These are phyloP conservation scores for Ophiostoma montium DNA, from an alignment of 2,329 filamentous ascomycete species.

Conservation along the genomic window DNA sequence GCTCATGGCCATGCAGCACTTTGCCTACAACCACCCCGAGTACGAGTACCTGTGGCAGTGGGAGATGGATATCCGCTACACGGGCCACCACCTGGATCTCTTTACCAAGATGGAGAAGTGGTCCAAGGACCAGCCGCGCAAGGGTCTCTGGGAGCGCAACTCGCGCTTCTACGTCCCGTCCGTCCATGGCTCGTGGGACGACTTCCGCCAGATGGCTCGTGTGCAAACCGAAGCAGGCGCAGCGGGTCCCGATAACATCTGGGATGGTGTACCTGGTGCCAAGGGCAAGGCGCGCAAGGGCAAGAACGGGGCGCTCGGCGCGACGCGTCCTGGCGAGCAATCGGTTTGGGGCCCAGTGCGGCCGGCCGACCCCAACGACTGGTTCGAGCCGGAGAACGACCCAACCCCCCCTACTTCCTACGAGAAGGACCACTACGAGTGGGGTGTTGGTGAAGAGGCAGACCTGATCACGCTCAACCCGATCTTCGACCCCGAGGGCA, in stretches of 20 bases:
- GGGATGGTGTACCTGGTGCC: conserved; percentile 34
- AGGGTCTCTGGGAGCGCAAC: conserved; percentile 71
- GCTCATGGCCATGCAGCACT: conserved; percentile 90
- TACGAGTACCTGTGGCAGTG: conserved; percentile 91
- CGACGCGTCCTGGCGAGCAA: conserved; percentile 29
- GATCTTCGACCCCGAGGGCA: conserved; percentile 74
- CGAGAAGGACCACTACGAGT: conserved; percentile 67
- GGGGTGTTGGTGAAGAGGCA: conserved; percentile 74
- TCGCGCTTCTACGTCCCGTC: conserved; percentile 63
- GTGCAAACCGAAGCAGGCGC: conserved; percentile 61
- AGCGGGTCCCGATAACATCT: conserved; percentile 51
- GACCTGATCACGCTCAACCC: conserved; percentile 69
- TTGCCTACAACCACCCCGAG: conserved; percentile 75
- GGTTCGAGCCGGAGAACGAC: conserved; percentile 60
- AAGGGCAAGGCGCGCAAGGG: conserved; percentile 21
- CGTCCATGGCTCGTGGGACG: conserved; percentile 65
- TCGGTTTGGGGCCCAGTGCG: conserved; percentile 76
- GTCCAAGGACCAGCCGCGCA: conserved; percentile 59
- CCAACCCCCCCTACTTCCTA: conserved; percentile 56
- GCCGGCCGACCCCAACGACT: conserved; percentile 52
- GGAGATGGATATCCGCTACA: conserved; percentile 89
- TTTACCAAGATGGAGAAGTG: conserved; percentile 56
- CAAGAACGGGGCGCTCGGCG: conserved; percentile 9
- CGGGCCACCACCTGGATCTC: conserved; percentile 69
- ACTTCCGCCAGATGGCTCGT: conserved; percentile 64